Conservation (phyloP, 1,284 basidiomycete species). For the Pseudozyma hubeiensis region DNA sequence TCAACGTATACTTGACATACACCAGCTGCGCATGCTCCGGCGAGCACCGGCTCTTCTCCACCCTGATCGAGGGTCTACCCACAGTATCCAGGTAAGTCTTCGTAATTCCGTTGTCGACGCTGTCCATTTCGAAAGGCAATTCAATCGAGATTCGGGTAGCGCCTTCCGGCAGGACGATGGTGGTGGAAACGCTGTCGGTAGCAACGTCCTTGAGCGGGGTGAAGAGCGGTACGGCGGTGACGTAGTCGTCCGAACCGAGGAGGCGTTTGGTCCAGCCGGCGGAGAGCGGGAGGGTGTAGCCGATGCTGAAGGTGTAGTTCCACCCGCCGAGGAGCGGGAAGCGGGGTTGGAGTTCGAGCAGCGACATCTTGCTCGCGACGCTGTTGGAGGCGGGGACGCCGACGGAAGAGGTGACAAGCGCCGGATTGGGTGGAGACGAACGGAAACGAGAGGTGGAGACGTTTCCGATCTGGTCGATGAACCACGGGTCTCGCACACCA, state of each 20-base stretch:
- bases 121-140: slow-evolving; percentile 81
- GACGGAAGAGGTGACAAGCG: slow-evolving; percentile 3
- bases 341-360: slow-evolving; percentile 82
- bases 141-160: slow-evolving; percentile 80
- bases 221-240: slow-evolving; percentile 86
- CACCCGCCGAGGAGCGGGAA: slow-evolving; percentile 96
- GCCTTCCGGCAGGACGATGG: slow-evolving; percentile 90
- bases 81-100: slow-evolving; percentile 93
- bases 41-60: slow-evolving; percentile 74
- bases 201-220: slow-evolving; percentile 83
- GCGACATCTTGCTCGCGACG: slow-evolving; percentile 69
- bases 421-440: slow-evolving; percentile 69
- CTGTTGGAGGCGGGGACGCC: neutral
- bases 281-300: slow-evolving; percentile 80
- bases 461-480: slow-evolving; percentile 79
- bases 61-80: slow-evolving; percentile 82
- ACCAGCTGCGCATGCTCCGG: slow-evolving; percentile 35
- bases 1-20: slow-evolving; percentile 55
- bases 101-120: slow-evolving; percentile 76
- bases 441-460: slow-evolving; percentile 93
- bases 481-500: slow-evolving; percentile 43
- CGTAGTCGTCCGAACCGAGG: slow-evolving; percentile 70
- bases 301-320: slow-evolving; percentile 95
- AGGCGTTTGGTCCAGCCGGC: slow-evolving; percentile 72
- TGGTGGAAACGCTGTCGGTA: slow-evolving; percentile 82